phyloP scores from a whole-genome alignment of 2,329 filamentous ascomycete species.

The Cordyceps fumosorosea region DNA sequence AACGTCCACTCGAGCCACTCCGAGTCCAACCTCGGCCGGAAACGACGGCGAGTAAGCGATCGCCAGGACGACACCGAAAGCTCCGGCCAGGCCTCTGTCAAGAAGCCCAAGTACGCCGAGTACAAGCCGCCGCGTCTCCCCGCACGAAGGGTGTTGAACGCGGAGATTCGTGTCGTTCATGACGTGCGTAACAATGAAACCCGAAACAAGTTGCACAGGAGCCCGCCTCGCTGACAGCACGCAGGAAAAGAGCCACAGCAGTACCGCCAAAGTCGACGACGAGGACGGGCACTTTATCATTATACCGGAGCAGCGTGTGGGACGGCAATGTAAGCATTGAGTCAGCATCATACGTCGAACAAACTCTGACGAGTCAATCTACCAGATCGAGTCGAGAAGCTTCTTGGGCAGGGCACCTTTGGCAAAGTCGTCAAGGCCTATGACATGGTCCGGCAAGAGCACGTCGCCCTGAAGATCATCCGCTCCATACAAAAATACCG shows the following conservation, averaged over 20 bases:
- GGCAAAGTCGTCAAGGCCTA: conserved; percentile 12
- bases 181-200: conserved; percentile 40
- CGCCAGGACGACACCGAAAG: background rate
- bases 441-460: conserved; percentile 8
- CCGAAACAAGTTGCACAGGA: background rate
- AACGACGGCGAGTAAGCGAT: conserved; percentile 5
- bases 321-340: conserved; percentile 4
- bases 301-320: conserved; percentile 54
- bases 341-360: background rate
- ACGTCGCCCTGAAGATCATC: conserved; percentile 12
- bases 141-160: background rate
- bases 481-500: conserved; percentile 13
- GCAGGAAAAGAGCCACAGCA: conserved; percentile 27
- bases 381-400: conserved; percentile 11
- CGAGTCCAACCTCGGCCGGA: conserved; percentile 6
- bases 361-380: background rate
- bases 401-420: conserved; percentile 11
- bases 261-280: conserved; percentile 70
- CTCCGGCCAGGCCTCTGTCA: background rate
- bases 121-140: conserved; percentile 6
- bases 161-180: conserved; percentile 39
- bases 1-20: background rate
- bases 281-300: conserved; percentile 92
- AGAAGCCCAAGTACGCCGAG: background rate
- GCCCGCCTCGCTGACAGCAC: background rate